Percentiles rank a stretch among this genome's conserved stretches.
phyloP scores from a whole-genome alignment of 2,329 filamentous ascomycete species.

The Claviceps maximensis region DNA sequence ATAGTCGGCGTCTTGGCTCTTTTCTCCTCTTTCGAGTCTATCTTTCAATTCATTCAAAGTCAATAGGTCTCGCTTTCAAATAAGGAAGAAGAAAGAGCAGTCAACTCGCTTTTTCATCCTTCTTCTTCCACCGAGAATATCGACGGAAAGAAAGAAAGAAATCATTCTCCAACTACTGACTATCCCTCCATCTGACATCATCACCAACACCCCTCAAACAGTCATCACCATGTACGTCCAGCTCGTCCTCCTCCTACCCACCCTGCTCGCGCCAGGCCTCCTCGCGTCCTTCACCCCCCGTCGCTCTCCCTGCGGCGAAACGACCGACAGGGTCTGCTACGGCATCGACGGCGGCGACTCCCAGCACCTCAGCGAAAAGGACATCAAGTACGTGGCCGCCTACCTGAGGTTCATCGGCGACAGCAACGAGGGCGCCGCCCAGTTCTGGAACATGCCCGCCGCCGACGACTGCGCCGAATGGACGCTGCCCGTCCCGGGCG shows the following conservation, averaged over 20 bases:
- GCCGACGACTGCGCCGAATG: conserved; percentile 11
- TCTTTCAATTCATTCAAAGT: too few relatives aligned
- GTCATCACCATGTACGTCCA: too few relatives aligned
- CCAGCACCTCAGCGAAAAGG: not conserved
- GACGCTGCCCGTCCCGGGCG: conserved; percentile 1
- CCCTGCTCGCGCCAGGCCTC: not conserved
- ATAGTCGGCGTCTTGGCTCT: too few relatives aligned
- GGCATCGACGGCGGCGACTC: conserved; percentile 1
- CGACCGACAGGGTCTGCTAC: conserved; percentile 3
- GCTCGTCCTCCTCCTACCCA: not conserved
- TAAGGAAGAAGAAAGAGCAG: too few relatives aligned
- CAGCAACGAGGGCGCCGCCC: not conserved
- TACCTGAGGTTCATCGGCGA: conserved; percentile 1
- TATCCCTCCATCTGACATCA: too few relatives aligned
- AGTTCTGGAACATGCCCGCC: conserved; percentile 8
- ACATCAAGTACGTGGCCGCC: conserved; percentile 2
- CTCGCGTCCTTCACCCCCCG: not conserved
- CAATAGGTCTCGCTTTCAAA: too few relatives aligned
- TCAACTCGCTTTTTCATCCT: too few relatives aligned
- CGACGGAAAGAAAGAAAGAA: too few relatives aligned
- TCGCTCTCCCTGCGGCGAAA: conserved; percentile 1
- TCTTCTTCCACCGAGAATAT: too few relatives aligned
- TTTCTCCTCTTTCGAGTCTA: too few relatives aligned
- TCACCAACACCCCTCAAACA: too few relatives aligned
- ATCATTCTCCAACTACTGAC: too few relatives aligned